Percentiles rank a stretch among this genome's conserved stretches.
Conservation (phyloP, 306 rosid species). For the Cicer bijugum region DNA sequence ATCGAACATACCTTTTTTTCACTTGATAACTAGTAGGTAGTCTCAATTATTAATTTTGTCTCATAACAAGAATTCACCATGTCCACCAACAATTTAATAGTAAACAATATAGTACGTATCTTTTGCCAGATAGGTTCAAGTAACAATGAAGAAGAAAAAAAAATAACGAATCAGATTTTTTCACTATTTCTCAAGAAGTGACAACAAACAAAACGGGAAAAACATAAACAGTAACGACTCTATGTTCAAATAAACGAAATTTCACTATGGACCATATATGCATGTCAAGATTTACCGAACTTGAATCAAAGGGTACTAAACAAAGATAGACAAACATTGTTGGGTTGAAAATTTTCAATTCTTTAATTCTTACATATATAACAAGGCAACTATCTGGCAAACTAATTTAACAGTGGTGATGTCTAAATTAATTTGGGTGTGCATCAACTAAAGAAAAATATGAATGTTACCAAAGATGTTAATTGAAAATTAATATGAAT, state of each 20-base stretch:
- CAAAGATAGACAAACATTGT: not conserved
- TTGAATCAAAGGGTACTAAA: not conserved
- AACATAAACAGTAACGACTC: not conserved
- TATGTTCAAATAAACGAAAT: conserved; percentile 3
- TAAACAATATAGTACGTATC: conserved; percentile 12
- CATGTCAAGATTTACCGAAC: conserved; percentile 17
- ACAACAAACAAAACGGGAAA: conserved; percentile 22
- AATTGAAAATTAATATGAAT: not conserved
- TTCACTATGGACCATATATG: conserved; percentile 12
- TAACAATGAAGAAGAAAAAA: conserved; percentile 34
- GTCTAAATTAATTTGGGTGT: not conserved
- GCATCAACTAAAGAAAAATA: not conserved
- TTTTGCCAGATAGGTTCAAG: conserved; percentile 35
- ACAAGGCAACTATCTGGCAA: not conserved
- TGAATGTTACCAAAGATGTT: not conserved
- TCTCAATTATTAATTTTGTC: conserved; percentile 48
- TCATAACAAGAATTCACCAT: conserved; percentile 24
- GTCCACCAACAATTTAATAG: conserved; percentile 33
- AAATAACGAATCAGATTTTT: conserved; percentile 22
- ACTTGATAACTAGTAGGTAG: conserved; percentile 2
- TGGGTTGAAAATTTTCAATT: not conserved
- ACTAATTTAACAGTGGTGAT: not conserved
- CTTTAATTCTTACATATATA: not conserved
- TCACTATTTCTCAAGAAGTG: conserved; percentile 22
- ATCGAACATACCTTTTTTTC: not conserved